A percentile compares a stretch with the other conserved stretches of the same genome.
phyloP scores from a whole-genome alignment of 257 asterid species.

The Solanum microdontum region DNA sequence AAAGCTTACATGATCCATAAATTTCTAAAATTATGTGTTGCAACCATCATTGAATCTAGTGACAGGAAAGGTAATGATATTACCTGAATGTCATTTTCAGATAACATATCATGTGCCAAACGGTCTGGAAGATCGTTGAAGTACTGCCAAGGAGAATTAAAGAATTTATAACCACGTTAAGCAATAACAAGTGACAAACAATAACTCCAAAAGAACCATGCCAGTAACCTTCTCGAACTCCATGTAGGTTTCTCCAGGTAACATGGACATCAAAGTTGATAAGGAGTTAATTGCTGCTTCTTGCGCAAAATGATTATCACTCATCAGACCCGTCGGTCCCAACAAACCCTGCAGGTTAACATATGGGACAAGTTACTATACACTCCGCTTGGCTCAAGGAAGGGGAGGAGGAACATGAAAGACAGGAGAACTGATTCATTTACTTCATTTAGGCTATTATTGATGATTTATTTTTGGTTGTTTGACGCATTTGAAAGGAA shows the following conservation, averaged over 20 bases:
- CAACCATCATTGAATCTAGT: not conserved
- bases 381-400: not conserved
- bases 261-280: slow-evolving; percentile 75
- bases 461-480: not conserved
- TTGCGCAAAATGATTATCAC: slow-evolving; percentile 48
- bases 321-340: slow-evolving; percentile 69
- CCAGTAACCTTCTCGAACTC: slow-evolving; percentile 76
- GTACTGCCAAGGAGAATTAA: slow-evolving; percentile 38
- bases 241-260: slow-evolving; percentile 70
- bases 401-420: not conserved
- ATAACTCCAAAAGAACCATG: not conserved
- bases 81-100: slow-evolving; percentile 88
- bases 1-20: not conserved
- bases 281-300: slow-evolving; percentile 71
- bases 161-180: not conserved
- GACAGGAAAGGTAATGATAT: not conserved
- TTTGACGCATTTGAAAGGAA: not conserved
- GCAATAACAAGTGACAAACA: not conserved
- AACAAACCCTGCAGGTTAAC: slow-evolving; percentile 51
- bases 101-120: slow-evolving; percentile 51
- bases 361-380: not conserved
- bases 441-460: not conserved
- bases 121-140: slow-evolving; percentile 69
- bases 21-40: not conserved
- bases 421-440: not conserved